These are phyloP conservation scores for Hemileccinum impolitum DNA, from an alignment of 768 basidiomycete genomes.

Conservation along the genomic window DNA sequence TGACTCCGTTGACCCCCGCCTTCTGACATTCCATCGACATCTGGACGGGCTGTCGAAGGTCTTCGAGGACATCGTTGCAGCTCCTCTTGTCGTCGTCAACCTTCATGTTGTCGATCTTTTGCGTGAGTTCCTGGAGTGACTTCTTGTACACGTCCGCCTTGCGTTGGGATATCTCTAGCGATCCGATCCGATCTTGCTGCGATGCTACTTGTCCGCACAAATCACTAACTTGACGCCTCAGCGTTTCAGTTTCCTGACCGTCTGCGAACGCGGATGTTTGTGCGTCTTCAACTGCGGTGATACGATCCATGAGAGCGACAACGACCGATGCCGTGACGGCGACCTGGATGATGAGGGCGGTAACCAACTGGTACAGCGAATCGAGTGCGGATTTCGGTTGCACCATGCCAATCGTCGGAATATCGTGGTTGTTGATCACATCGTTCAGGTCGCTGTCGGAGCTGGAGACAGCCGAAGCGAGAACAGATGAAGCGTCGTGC, in stretches of 20 bases:
- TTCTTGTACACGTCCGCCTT: conserved; percentile 1
- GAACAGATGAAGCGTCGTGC: neutral
- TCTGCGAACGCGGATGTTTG: neutral
- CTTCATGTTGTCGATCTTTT: neutral
- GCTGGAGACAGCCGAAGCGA: neutral
- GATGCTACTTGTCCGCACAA: conserved; percentile 6
- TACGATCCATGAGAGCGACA: conserved; percentile 16
- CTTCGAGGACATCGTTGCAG: neutral
- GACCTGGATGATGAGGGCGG: conserved; percentile 1
- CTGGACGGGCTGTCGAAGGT: conserved; percentile 3
- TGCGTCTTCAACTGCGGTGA: conserved; percentile 10
- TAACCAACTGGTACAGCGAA: conserved; percentile 6
- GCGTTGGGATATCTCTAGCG: conserved; percentile 9
- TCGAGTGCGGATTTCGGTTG: conserved; percentile 5
- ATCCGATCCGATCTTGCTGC: conserved; percentile 11
- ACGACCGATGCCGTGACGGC: conserved; percentile 8
- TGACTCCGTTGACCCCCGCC: conserved; percentile 12
- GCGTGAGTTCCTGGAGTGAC: conserved; percentile 13
- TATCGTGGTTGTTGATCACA: neutral
- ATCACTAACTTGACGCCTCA: conserved; percentile 5
- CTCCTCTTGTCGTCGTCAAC: neutral
- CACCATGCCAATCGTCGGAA: neutral
- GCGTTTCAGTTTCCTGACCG: neutral
- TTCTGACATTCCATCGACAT: conserved; percentile 11
- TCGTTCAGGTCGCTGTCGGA: neutral